Conservation (phyloP, 106 monocot species). For the Apostasia ramifera region DNA sequence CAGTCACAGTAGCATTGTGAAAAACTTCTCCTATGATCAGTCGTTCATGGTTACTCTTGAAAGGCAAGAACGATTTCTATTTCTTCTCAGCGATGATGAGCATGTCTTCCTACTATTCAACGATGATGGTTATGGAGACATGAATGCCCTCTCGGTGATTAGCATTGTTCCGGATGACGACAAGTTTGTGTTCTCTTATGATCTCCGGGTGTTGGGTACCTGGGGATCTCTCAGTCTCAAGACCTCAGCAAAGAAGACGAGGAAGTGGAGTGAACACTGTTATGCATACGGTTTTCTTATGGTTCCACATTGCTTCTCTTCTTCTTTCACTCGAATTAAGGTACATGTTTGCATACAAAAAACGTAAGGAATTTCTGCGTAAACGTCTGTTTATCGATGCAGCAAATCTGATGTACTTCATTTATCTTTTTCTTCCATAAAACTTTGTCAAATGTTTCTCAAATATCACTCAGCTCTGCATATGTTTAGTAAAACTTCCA, state of each 20-base stretch:
- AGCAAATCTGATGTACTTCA: too few relatives aligned
- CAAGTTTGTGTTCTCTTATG: conserved; percentile 22
- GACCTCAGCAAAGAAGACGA: conserved; percentile 15
- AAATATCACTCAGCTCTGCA: too few relatives aligned
- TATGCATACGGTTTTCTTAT: conserved; percentile 30
- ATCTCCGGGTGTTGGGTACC: conserved; percentile 15
- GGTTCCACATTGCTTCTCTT: conserved; percentile 34
- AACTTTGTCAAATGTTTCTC: too few relatives aligned
- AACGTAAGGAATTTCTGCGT: not conserved
- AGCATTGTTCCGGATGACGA: conserved; percentile 8
- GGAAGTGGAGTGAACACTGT: conserved; percentile 26
- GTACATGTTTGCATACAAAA: conserved; percentile 16
- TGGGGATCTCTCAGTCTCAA: conserved; percentile 26
- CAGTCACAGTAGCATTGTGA: conserved; percentile 12
- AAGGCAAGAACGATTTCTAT: conserved; percentile 7
- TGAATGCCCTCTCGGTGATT: conserved; percentile 32
- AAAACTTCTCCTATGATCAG: conserved; percentile 20
- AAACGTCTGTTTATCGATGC: too few relatives aligned
- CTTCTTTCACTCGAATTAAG: not conserved
- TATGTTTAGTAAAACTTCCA: too few relatives aligned
- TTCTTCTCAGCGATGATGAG: conserved; percentile 26
- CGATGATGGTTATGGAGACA: not conserved
- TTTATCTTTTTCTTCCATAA: too few relatives aligned
- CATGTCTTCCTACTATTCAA: conserved; percentile 51
- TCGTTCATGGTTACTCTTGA: conserved; percentile 18